A percentile compares a stretch with the other conserved stretches of the same genome.
Conservation (phyloP, 2,329 filamentous ascomycete genomes). For the Alternaria brassicae region DNA sequence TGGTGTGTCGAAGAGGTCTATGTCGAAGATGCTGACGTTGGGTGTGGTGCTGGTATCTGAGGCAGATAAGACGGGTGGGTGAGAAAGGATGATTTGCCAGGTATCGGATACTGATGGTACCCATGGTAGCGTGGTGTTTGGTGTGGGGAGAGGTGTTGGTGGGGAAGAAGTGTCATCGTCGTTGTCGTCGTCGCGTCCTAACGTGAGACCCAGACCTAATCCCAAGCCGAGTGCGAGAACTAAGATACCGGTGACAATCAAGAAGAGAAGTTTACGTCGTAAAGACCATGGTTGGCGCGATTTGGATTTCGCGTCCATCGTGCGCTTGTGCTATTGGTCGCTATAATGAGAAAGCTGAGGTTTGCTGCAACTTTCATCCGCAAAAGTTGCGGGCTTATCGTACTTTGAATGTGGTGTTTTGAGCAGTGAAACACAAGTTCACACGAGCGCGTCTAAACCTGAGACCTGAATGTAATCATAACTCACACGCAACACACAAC, state of each 20-base stretch:
- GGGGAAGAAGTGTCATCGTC: conserved; percentile 29
- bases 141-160: conserved; percentile 29
- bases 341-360: neutral
- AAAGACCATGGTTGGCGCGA: conserved; percentile 25
- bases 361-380: neutral
- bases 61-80: conserved; percentile 32
- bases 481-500: neutral
- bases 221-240: conserved; percentile 62
- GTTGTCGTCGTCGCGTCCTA: conserved; percentile 36
- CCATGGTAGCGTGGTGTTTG: conserved; percentile 54
- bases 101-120: conserved; percentile 59
- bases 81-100: conserved; percentile 68
- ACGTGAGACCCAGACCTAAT: conserved; percentile 62
- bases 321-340: neutral
- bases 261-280: conserved; percentile 38
- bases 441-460: neutral
- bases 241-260: conserved; percentile 52
- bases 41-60: conserved; percentile 51
- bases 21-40: conserved; percentile 67
- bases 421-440: neutral
- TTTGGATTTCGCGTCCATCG: conserved; percentile 20
- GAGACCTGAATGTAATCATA: neutral
- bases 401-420: neutral
- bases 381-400: neutral
- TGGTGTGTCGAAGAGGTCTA: conserved; percentile 64